phyloP scores from a whole-genome alignment of 495 filamentous ascomycete species.

The Antarctomyces pellizariae region DNA sequence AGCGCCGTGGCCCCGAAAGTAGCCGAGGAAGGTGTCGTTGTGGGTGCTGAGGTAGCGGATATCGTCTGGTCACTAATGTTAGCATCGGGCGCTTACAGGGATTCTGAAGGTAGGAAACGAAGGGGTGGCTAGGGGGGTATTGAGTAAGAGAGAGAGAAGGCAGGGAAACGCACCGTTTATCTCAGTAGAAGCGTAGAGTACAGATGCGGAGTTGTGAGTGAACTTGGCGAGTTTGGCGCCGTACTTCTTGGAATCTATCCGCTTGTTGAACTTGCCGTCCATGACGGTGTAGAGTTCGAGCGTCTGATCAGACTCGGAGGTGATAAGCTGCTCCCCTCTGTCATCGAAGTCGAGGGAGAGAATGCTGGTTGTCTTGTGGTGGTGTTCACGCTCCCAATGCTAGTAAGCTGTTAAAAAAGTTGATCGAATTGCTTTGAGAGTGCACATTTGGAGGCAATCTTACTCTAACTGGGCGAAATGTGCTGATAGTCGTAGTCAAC shows the following conservation, averaged over 20 bases:
- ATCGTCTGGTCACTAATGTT: slow-evolving; percentile 34
- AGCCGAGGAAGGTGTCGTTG: slow-evolving; percentile 83
- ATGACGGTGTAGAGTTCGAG: slow-evolving; percentile 87
- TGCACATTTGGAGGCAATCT: no score
- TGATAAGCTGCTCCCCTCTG: slow-evolving; percentile 68
- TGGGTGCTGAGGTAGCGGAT: slow-evolving; percentile 83
- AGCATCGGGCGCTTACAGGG: neutral
- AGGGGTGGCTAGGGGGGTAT: no score
- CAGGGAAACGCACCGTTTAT: slow-evolving; percentile 38
- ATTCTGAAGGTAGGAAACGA: no score
- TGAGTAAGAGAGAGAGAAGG: slow-evolving; percentile 5
- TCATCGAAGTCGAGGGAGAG: slow-evolving; percentile 88
- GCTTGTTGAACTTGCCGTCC: slow-evolving; percentile 68
- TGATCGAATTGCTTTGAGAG: no score
- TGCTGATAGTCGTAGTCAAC: slow-evolving; percentile 22
- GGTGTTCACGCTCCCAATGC: no score
- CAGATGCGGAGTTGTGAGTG: slow-evolving; percentile 64
- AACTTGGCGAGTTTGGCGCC: slow-evolving; percentile 85
- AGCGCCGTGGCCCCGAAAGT: slow-evolving; percentile 73
- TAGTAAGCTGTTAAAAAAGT: no score
- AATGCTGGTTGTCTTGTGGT: slow-evolving; percentile 19
- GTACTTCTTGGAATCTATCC: slow-evolving; percentile 77
- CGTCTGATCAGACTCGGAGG: slow-evolving; percentile 73
- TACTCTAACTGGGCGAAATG: slow-evolving; percentile 24
- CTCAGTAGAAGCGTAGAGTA: slow-evolving; percentile 91